Percentiles rank a stretch among this genome's conserved stretches.
These are phyloP conservation scores for Chlorociboria aeruginascens DNA, from an alignment of 495 filamentous ascomycete species.

Conservation along the genomic window DNA sequence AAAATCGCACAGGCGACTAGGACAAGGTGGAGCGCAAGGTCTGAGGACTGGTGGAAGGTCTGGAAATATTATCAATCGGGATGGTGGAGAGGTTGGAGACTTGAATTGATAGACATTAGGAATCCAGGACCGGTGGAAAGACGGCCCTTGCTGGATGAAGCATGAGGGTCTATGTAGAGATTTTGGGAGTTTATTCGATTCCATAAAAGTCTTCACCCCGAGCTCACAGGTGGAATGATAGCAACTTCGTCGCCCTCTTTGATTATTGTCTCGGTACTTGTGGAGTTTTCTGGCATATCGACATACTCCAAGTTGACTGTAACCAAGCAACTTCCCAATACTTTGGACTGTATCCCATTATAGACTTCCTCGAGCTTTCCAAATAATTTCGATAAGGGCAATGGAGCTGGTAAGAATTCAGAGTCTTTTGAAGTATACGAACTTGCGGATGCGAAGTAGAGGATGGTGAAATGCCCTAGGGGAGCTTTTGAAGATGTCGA, in stretches of 20 bases:
- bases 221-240: constrained; percentile 95
- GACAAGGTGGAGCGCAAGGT: constrained; percentile 15
- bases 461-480: constrained; percentile 57
- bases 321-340: constrained; percentile 66
- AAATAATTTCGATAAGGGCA: constrained; percentile 56
- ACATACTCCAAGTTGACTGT: constrained; percentile 86
- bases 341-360: constrained; percentile 60
- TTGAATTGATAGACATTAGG: constrained; percentile 9
- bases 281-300: constrained; percentile 42
- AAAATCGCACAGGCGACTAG: constrained; percentile 11
- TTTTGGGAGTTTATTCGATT: too few species aligned
- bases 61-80: constrained; percentile 10
- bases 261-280: constrained; percentile 38
- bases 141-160: not conserved
- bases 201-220: constrained; percentile 34
- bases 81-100: constrained; percentile 10
- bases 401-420: constrained; percentile 62
- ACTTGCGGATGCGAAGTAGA: constrained; percentile 78
- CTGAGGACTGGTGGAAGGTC: constrained; percentile 24
- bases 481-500: constrained; percentile 29
- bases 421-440: constrained; percentile 59
- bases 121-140: not conserved
- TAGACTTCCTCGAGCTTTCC: constrained; percentile 62
- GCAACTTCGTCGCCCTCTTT: constrained; percentile 79
- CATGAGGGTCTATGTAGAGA: not conserved